These are phyloP conservation scores for Phaeotremella fagi DNA, from an alignment of 768 basidiomycete species.

Conservation along the genomic window DNA sequence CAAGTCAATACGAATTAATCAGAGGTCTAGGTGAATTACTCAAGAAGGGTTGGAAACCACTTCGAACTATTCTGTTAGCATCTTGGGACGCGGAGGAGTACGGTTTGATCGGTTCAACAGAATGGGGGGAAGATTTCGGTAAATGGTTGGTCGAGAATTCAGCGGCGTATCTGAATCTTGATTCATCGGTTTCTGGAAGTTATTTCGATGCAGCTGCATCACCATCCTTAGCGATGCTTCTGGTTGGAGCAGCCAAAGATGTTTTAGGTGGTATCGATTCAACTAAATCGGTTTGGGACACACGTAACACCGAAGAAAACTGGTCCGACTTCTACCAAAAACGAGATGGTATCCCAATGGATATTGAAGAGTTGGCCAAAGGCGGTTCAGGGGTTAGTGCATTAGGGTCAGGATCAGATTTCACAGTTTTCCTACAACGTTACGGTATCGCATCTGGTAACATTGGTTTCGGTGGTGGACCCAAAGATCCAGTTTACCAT, in stretches of 20 bases:
- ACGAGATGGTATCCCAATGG: conserved; percentile 11
- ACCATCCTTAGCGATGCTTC: conserved; percentile 74
- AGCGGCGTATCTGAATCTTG: conserved; percentile 82
- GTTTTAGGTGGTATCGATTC: conserved; percentile 67
- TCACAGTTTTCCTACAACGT: conserved; percentile 82
- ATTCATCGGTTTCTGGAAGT: conserved; percentile 63
- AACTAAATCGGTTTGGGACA: conserved; percentile 73
- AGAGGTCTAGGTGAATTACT: conserved; percentile 67
- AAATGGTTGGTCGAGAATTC: conserved; percentile 73
- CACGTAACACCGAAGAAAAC: conserved; percentile 59
- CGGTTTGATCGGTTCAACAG: conserved; percentile 65
- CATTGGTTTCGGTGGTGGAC: conserved; percentile 44
- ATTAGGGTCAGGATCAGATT: conserved; percentile 73
- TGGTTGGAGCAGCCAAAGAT: conserved; percentile 63
- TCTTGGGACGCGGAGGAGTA: conserved; percentile 70
- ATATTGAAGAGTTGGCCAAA: conserved; percentile 21
- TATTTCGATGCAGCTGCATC: conserved; percentile 60
- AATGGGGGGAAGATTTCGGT: conserved; percentile 89
- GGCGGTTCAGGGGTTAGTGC: conserved; percentile 51
- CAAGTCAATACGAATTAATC: conserved; percentile 69
- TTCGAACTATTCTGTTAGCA: conserved; percentile 67
- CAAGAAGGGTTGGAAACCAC: conserved; percentile 73
- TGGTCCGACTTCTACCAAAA: conserved; percentile 46
- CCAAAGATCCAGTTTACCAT: conserved; percentile 58
- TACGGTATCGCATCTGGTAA: conserved; percentile 53